Evolutionary conservation across 139 green algal genomes (phyloP), one percentile per base, ranked within the genome.

Genomic region (Chlamydomonas sp.): DNA sequence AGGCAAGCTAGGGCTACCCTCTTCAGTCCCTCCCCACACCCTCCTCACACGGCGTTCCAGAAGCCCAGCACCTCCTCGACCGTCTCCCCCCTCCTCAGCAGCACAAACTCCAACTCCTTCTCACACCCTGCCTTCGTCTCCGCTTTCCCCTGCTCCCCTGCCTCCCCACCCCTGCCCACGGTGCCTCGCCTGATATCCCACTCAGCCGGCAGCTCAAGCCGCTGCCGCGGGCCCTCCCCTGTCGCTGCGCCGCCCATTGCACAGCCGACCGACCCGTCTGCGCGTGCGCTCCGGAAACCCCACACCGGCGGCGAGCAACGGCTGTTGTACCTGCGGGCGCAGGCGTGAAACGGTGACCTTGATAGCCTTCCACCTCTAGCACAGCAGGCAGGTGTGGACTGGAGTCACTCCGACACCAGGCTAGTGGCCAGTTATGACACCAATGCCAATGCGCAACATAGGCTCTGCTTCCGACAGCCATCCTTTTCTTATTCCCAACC

Each of bases 61-160:
- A 91, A 93, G 4, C 63, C 80, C 64, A 93, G 18, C 18, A 93
- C 90, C 59, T 91, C 84, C 69, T 89, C 74, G 76, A 91, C 69
- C 63, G 77, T 89, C 73, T 93, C 90, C 1, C 80, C 87, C 18
- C 76, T 58, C 71, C 90, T n/a, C 85, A 93, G 59, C 80, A 81
- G 58, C 63, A 69, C 31, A 49, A 90, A 80, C 84, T 78, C 31
- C 9, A 77, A 60, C 14, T 20, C 77, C 63, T 14, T 57, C 2
- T 17, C 63, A 12, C 75, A 71, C 66, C 10, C 66, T 10, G 10
- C 10, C 66, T 71, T 10, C 76, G n/a, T 63, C 77, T 63, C 9
- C 77, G 59, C 77, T 17, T 17, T 20, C 12, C 77, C 58, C 77
- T 7, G 14, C 58, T 10, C 15, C 16, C 77, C 15, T 17, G 61